A percentile compares a stretch with the other conserved stretches of the same genome.
Evolutionary conservation across 208 protist genomes (phyloP).

Genomic region (Endotrypanum monterogeii): DNA sequence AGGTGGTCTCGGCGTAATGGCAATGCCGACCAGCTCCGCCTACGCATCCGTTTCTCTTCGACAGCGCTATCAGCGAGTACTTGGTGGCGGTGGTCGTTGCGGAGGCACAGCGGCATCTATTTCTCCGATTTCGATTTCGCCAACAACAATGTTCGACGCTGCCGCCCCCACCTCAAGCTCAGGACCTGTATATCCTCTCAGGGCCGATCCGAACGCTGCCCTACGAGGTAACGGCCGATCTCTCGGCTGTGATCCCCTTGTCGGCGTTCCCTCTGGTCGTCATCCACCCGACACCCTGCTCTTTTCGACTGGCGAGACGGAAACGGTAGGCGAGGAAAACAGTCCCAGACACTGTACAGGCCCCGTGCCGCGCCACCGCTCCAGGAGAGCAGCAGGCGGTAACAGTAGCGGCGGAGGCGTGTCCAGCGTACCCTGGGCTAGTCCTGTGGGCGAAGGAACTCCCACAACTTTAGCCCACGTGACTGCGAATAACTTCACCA

Average conservation of each 20-base stretch:
- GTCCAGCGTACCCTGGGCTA: not conserved
- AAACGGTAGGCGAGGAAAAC: conserved; percentile 36
- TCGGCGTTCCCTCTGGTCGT: not conserved
- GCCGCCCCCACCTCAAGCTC: not conserved
- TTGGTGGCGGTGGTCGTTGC: conserved; percentile 22
- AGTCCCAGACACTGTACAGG: not conserved
- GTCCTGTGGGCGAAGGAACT: not conserved
- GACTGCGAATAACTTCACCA: not conserved
- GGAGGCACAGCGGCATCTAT: not conserved
- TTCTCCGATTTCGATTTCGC: not conserved
- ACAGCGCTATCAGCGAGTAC: conserved; percentile 33
- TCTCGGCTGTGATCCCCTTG: not conserved
- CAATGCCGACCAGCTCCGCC: conserved; percentile 10
- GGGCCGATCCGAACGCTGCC: not conserved
- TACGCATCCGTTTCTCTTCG: conserved; percentile 26
- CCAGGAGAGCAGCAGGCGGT: conserved; percentile 2
- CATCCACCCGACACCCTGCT: conserved; percentile 25
- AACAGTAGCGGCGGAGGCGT: not conserved
- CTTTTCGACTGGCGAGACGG: conserved; percentile 35
- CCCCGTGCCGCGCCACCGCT: conserved; percentile 2
- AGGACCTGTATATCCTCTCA: not conserved
- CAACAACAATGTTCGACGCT: not conserved
- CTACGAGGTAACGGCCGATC: not conserved
- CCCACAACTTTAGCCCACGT: not conserved
- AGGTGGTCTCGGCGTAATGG: conserved; percentile 9